Conservation (phyloP, 208 protist genomes). For the Angomonas deanei region DNA sequence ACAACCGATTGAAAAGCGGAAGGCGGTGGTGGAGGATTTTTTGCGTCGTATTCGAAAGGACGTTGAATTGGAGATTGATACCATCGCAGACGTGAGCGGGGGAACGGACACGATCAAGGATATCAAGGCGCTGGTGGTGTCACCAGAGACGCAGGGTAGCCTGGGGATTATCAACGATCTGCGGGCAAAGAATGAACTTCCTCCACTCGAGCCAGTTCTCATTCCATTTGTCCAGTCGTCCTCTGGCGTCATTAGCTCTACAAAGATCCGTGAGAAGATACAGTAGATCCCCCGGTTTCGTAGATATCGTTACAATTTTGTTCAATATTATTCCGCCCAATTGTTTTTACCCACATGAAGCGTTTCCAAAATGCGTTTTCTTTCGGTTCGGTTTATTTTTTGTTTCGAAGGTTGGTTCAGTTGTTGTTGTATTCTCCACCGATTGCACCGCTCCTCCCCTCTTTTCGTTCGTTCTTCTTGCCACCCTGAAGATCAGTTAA, state of each 20-base stretch:
- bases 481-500: too few species aligned
- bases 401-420: too few species aligned
- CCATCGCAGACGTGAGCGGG: conserved; percentile 59
- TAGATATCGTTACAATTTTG: too few species aligned
- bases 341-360: too few species aligned
- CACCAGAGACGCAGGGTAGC: conserved; percentile 63
- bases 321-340: too few species aligned
- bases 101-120: conserved; percentile 58
- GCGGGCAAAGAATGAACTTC: conserved; percentile 35
- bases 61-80: conserved; percentile 51
- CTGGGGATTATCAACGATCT: conserved; percentile 59
- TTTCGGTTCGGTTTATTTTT: too few species aligned
- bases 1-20: conserved; percentile 60
- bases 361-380: too few species aligned
- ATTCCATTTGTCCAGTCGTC: conserved; percentile 59
- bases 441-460: too few species aligned
- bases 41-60: conserved; percentile 45
- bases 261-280: conserved; percentile 33
- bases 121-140: conserved; percentile 72
- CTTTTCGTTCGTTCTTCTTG: too few species aligned
- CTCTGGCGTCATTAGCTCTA: conserved; percentile 62
- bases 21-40: conserved; percentile 38
- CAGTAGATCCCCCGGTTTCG: neutral
- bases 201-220: conserved; percentile 38
- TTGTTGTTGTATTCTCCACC: too few species aligned